Evolutionary conservation across 345 rosid species (phyloP).

Genomic region (Syzygium aqueum): DNA sequence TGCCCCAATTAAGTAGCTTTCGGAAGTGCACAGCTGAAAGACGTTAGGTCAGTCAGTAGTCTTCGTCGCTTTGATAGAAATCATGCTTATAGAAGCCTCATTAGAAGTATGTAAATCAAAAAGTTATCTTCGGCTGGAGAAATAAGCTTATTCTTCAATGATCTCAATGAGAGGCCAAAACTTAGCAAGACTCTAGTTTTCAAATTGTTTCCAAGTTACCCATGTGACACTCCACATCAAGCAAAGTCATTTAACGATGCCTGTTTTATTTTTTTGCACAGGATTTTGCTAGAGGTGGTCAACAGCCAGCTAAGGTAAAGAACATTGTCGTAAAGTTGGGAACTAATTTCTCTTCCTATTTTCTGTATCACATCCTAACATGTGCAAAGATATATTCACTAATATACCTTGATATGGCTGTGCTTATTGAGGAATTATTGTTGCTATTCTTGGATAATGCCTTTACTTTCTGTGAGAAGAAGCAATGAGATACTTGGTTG

Average conservation of each 20-base stretch:
- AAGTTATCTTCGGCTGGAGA: background rate
- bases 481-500: background rate
- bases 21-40: background rate
- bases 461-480: background rate
- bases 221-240: background rate
- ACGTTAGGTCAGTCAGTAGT: background rate
- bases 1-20: background rate
- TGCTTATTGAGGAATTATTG: background rate
- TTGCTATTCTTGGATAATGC: background rate
- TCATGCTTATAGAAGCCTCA: background rate
- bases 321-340: background rate
- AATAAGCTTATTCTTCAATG: background rate
- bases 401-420: background rate
- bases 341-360: background rate
- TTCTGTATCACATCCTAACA: background rate
- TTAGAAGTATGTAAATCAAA: background rate
- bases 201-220: background rate
- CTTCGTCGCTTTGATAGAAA: background rate
- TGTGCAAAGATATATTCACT: background rate
- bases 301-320: slow-evolving; percentile 3
- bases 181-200: background rate
- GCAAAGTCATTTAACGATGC: background rate
- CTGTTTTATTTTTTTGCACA: background rate
- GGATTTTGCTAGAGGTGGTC: slow-evolving; percentile 1
- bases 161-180: background rate